These are phyloP conservation scores for Fusarium sp. DNA, from an alignment of 2,329 filamentous ascomycete species.

Conservation along the genomic window DNA sequence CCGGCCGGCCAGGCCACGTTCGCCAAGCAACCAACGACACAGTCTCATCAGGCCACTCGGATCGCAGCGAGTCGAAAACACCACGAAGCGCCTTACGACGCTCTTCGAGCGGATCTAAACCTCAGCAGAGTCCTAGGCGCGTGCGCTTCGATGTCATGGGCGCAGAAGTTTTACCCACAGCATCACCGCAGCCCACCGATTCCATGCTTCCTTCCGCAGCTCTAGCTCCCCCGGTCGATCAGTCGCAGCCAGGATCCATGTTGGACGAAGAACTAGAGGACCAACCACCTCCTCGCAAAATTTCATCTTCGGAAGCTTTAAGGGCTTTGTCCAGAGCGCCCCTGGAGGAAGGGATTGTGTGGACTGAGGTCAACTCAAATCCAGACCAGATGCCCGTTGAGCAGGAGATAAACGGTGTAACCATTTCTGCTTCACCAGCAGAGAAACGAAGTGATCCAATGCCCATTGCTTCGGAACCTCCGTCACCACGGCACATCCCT, in stretches of 20 bases:
- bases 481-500: slow-evolving; percentile 23
- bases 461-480: slow-evolving; percentile 34
- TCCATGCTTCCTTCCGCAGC: slow-evolving; percentile 46
- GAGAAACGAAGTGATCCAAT: slow-evolving; percentile 13
- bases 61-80: slow-evolving; percentile 61
- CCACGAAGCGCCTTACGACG: slow-evolving; percentile 68
- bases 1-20: slow-evolving; percentile 50
- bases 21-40: slow-evolving; percentile 60
- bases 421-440: slow-evolving; percentile 6
- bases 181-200: slow-evolving; percentile 60
- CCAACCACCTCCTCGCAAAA: slow-evolving; percentile 60
- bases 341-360: slow-evolving; percentile 62
- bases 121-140: slow-evolving; percentile 65
- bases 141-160: slow-evolving; percentile 72
- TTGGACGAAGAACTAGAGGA: slow-evolving; percentile 55
- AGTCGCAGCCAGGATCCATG: slow-evolving; percentile 47
- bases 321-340: slow-evolving; percentile 63
- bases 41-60: slow-evolving; percentile 63
- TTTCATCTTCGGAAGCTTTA: slow-evolving; percentile 66
- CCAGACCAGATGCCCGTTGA: slow-evolving; percentile 43
- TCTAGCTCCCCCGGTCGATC: slow-evolving; percentile 43
- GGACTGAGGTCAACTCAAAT: slow-evolving; percentile 60
- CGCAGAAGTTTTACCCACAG: slow-evolving; percentile 68
- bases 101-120: slow-evolving; percentile 63
- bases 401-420: slow-evolving; percentile 29